These are phyloP conservation scores for Acanthamoeba castellanii DNA, from an alignment of 208 protist genomes.

Conservation along the genomic window DNA sequence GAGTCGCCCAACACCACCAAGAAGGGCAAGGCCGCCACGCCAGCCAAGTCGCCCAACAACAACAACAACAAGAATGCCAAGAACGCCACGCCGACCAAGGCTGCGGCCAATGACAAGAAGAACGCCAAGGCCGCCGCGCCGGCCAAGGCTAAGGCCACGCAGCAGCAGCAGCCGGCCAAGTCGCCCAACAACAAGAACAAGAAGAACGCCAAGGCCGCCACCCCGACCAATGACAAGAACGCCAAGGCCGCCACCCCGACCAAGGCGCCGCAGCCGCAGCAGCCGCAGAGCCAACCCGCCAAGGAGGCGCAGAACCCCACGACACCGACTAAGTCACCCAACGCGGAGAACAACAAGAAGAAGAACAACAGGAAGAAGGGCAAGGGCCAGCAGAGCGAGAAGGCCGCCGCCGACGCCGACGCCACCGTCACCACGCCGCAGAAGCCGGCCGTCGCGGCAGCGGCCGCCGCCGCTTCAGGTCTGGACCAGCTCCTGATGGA, in stretches of 20 bases:
- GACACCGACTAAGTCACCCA: not conserved
- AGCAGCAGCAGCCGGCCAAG: not conserved
- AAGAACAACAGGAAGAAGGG: constrained; percentile 12
- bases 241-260: not conserved
- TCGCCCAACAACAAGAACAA: not conserved
- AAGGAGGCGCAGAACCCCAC: not conserved
- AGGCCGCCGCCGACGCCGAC: not conserved
- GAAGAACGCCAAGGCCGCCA: not conserved
- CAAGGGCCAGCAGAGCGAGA: not conserved
- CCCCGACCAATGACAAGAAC: not conserved
- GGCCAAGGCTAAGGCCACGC: not conserved
- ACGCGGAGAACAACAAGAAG: not conserved
- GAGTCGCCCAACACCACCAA: not conserved
- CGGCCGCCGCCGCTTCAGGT: not conserved
- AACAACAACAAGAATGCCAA: not conserved
- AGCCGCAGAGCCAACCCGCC: too few species aligned
- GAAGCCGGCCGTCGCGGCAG: not conserved
- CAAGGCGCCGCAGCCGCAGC: too few species aligned
- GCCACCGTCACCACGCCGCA: not conserved
- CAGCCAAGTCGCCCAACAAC: not conserved
- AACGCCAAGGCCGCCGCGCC: not conserved
- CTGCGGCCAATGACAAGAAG: not conserved
- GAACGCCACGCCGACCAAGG: not conserved
- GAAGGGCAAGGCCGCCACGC: not conserved
- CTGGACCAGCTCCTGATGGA: constrained; percentile 24